Percentiles rank a stretch among this genome's conserved stretches.
Conservation (phyloP, 768 basidiomycete species). For the Kwoniella dejecticola region DNA sequence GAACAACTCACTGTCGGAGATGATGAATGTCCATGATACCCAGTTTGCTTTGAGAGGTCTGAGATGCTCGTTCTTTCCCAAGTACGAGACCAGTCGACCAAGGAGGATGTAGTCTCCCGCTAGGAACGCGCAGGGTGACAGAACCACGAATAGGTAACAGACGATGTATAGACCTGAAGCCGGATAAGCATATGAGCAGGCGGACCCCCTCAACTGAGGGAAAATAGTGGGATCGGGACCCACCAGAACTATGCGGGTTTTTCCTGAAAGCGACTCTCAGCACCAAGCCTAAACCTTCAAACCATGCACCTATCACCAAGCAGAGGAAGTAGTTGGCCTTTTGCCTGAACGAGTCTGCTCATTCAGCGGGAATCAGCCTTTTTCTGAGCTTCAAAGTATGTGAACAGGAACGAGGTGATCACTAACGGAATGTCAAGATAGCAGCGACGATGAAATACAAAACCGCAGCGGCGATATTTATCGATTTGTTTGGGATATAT, state of each 20-base stretch:
- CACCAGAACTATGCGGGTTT: constrained; percentile 40
- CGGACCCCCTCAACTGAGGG: too few species aligned
- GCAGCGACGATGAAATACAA: constrained; percentile 51
- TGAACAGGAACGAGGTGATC: neutral
- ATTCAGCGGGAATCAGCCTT: neutral
- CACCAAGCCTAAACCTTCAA: constrained; percentile 49
- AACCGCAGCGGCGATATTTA: constrained; percentile 40
- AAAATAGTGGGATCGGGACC: neutral
- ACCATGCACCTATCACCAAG: constrained; percentile 53
- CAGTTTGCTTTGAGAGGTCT: constrained; percentile 45
- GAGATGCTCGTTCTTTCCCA: constrained; percentile 42
- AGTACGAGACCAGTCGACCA: constrained; percentile 44
- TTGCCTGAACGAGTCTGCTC: constrained; percentile 27
- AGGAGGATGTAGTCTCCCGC: constrained; percentile 55
- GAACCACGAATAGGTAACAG: constrained; percentile 51
- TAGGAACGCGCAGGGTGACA: constrained; percentile 54
- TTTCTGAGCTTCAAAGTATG: neutral
- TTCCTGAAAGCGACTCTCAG: constrained; percentile 46
- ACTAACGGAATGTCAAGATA: constrained; percentile 47
- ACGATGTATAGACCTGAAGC: constrained; percentile 47
- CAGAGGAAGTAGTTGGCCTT: constrained; percentile 48
- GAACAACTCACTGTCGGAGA: constrained; percentile 46
- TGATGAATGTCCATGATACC: constrained; percentile 50
- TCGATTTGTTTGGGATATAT: constrained; percentile 49
- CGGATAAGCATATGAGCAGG: too few species aligned